Conservation (phyloP, 768 basidiomycete genomes). For the Termitomyces sp. region DNA sequence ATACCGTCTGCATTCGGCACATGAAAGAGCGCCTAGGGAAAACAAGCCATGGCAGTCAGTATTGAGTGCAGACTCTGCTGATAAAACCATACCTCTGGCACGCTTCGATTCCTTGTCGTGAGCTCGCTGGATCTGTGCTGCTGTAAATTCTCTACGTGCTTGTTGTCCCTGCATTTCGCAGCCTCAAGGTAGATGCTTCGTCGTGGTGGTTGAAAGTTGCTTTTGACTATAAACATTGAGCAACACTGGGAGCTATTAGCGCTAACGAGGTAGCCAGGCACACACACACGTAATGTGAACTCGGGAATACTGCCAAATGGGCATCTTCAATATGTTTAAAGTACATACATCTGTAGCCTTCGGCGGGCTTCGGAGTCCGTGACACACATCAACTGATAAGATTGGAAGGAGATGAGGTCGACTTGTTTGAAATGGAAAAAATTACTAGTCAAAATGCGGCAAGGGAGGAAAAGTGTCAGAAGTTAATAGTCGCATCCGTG, state of each 20-base stretch:
- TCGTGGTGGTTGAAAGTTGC: neutral
- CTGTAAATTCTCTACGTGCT: constrained; percentile 3
- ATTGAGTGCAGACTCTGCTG: neutral
- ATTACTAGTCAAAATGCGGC: too few relatives aligned
- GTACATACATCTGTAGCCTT: neutral
- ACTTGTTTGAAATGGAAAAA: too few relatives aligned
- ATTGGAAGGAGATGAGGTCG: neutral
- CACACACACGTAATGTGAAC: constrained; percentile 1
- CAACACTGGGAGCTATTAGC: neutral
- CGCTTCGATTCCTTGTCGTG: constrained; percentile 68
- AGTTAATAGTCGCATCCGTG: too few relatives aligned
- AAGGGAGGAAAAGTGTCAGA: too few relatives aligned
- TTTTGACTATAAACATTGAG: neutral
- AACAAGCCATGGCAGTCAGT: neutral
- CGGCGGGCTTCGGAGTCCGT: neutral
- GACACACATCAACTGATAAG: neutral
- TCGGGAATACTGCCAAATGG: constrained; percentile 1
- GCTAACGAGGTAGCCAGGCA: neutral
- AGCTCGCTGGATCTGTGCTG: constrained; percentile 33
- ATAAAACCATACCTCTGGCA: constrained; percentile 39
- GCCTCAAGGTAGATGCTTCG: neutral
- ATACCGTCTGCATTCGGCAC: constrained; percentile 64
- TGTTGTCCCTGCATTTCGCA: constrained; percentile 4
- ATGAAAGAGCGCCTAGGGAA: constrained; percentile 44
- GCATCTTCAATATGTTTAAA: neutral